Conservation (phyloP, 805 yeast genomes). For the Barnettozyma salicaria region DNA sequence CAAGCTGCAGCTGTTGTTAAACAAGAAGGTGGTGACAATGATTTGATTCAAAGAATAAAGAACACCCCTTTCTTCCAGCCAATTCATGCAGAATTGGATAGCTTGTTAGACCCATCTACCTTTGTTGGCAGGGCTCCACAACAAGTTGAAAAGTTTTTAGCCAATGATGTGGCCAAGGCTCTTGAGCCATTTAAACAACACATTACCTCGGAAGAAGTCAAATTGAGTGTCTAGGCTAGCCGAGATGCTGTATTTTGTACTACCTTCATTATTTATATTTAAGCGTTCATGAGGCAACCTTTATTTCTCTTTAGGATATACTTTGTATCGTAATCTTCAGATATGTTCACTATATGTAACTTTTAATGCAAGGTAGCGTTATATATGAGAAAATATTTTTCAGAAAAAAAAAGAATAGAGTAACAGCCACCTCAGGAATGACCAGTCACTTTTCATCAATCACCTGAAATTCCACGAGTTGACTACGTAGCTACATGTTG, state of each 20-base stretch:
- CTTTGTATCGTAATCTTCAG: too few species aligned
- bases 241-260: too few species aligned
- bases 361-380: too few species aligned
- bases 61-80: conserved; percentile 80
- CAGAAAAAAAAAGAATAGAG: too few species aligned
- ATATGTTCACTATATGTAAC: too few species aligned
- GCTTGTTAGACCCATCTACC: conserved; percentile 82
- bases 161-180: conserved; percentile 78
- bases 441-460: too few species aligned
- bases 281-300: neutral
- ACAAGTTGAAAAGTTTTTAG: conserved; percentile 91
- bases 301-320: neutral
- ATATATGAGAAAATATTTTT: too few species aligned
- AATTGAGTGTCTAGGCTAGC: conserved; percentile 58
- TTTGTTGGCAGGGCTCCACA: conserved; percentile 98
- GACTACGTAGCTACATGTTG: too few species aligned
- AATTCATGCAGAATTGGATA: conserved; percentile 76
- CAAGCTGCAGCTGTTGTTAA: conserved; percentile 97
- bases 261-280: too few species aligned
- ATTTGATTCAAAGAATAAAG: conserved; percentile 82
- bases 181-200: conserved; percentile 56
- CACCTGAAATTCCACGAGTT: too few species aligned
- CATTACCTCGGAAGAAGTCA: conserved; percentile 63
- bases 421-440: too few species aligned
- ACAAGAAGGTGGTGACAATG: conserved; percentile 98